Evolutionary conservation across 495 filamentous ascomycete species (phyloP), one percentile per base, ranked within the genome.

Genomic region (Tetracladium setigerum): DNA sequence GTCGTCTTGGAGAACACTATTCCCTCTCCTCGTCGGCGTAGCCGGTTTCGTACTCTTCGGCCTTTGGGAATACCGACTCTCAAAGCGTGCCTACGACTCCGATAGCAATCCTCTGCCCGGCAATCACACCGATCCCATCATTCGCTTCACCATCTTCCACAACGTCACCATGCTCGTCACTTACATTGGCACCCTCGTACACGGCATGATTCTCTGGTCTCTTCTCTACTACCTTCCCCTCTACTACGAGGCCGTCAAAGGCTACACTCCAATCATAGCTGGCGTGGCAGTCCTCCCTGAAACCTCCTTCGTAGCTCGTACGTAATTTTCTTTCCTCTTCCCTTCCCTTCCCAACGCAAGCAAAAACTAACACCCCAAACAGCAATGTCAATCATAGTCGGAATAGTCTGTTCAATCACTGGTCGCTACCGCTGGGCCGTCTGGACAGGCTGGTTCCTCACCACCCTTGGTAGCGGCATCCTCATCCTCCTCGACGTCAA

Each of bases 201-300:
- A 74, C 58, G 81, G 66, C 22, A 60, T 67, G 34, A 54, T 73
- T 27, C 61, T 69, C 33, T 73, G 67, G 65, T 56, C 51, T 60
- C 60, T 81, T 0, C 61, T 89, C 2, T 86, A 87, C 53, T 86
- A 82, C 41, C 59, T 84, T 19, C 73, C 83, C 0, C 62, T 89
- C 1, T 89, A 84, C 62, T 84, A 79, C 50, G 71, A 82, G 54
- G 78, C 75, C 7, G 74, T 84, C 27, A 78, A 82, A 52, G 71
- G 68, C 24, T 70, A 77, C 49, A 63, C 69, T 6, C 67, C 77
- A 1, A 76, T 81, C 36, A 53, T 80, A 12, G 63, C 79, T 1
- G 82, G 83, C 7, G 62, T 87, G 4, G 69, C 76, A 1, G 54
- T 86, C 5, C 69, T 86, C 43, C 79, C 81, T 0, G 66, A 73